Base-by-base conservation (phyloP, 805 yeast species). In the Sungouiozyma ichnusensis region DNA sequence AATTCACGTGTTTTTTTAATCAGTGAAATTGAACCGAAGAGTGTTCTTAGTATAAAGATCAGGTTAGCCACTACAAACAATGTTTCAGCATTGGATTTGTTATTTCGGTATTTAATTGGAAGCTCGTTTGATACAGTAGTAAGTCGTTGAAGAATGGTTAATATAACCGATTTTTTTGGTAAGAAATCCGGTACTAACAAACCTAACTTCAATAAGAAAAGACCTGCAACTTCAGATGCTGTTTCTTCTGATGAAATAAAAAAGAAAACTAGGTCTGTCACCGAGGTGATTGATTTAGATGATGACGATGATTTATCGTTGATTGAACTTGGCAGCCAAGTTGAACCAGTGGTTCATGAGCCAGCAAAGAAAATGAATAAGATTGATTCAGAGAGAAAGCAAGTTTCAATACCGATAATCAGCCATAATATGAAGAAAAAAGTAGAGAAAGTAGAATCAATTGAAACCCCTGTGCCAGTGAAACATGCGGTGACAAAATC, bases 131-230 rank as follows among this genome's bases (percentile, higher is more conserved):
- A n/a, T n/a, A n/a, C n/a, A n/a, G n/a, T n/a, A n/a, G n/a, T n/a
- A n/a, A n/a, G n/a, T n/a, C n/a, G n/a, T n/a, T n/a, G n/a, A 7
- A 24, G 11, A 13, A 41, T 41, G 44, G 44, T 41, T 3, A 65
- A 65, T 49, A 67, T 68, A 44, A 55, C 64, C 19, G 67, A 65
- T 39, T 68, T 65, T 53, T 67, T 68, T 44, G 64, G 65, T 9
- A 51, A 49, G 35, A 46, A 49, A 35, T 32, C 39, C 13, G 33
- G 33, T 18, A 15, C 37, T 13, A 40, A 38, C 33, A 32, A 16
- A 14, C 18, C 35, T 4, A 14, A 35, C 36, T 16, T 15, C 27
- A 15, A 24, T 17, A 32, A 6, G 29, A 24, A 24, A 24, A 42
- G 38, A 27, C 16, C 42, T 20, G 18, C 41, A n/a, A 35, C 33